phyloP scores from a whole-genome alignment of 768 basidiomycete genomes.

The Pleurotus eryngii region DNA sequence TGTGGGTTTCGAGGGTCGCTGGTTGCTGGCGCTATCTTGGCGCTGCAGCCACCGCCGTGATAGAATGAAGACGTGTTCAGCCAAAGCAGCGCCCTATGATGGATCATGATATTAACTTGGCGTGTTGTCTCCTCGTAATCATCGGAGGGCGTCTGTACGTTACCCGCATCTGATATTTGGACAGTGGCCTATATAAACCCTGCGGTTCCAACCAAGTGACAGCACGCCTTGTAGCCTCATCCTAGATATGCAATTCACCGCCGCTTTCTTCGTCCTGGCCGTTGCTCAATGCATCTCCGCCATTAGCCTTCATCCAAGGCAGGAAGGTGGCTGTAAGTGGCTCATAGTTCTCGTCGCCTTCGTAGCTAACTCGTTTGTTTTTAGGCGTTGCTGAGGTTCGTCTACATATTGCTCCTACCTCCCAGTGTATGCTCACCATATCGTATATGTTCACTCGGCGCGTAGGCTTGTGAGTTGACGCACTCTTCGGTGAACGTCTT shows the following conservation, averaged over 20 bases:
- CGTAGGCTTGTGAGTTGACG: not conserved
- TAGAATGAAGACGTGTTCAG: too few species aligned
- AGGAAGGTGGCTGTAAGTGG: not conserved
- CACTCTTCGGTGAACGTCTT: not conserved
- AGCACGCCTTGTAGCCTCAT: too few species aligned
- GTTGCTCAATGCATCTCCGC: conserved; percentile 2
- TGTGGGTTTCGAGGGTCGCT: not conserved
- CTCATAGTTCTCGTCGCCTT: too few species aligned
- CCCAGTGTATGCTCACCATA: not conserved
- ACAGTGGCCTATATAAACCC: not conserved
- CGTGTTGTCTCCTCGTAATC: too few species aligned
- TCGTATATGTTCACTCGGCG: not conserved
- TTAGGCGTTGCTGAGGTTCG: too few species aligned
- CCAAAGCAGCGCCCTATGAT: too few species aligned
- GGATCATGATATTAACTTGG: too few species aligned
- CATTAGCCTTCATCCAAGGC: conserved; percentile 2
- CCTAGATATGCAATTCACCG: conserved; percentile 1
- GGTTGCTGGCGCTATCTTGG: too few species aligned
- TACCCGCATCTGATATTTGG: conserved; percentile 1
- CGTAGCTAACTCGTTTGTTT: too few species aligned
- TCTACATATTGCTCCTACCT: too few species aligned
- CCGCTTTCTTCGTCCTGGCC: not conserved
- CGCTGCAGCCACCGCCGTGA: too few species aligned
- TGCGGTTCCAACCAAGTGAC: too few species aligned
- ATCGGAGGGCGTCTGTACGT: not conserved